Evolutionary conservation across 257 asterid species (phyloP).

Genomic region (Cynanchum wilfordii): DNA sequence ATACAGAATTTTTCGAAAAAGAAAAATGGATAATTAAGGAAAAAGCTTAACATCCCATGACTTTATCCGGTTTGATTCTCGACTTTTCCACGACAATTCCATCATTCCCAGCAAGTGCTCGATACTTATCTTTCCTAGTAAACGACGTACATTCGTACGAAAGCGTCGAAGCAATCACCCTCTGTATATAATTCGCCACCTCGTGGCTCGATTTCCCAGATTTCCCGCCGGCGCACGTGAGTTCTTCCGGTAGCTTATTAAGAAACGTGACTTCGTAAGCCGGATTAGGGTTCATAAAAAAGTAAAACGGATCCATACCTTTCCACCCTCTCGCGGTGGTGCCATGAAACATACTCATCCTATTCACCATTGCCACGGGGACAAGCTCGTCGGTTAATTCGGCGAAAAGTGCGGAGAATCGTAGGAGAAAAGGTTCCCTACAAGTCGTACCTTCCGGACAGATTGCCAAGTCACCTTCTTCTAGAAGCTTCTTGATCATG

Average conservation of each 20-base stretch:
- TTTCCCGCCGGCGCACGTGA: constrained; percentile 30
- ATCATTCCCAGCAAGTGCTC: constrained; percentile 42
- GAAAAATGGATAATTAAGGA: too few species aligned
- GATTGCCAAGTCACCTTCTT: constrained; percentile 34
- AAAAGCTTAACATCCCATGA: constrained; percentile 28
- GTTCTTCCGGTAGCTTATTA: constrained; percentile 25
- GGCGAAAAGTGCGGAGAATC: constrained; percentile 35
- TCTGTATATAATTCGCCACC: constrained; percentile 35
- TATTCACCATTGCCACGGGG: constrained; percentile 35
- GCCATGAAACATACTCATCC: constrained; percentile 42
- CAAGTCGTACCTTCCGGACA: constrained; percentile 42
- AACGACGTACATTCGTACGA: constrained; percentile 32
- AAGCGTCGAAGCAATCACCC: constrained; percentile 32
- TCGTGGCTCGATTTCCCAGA: constrained; percentile 33
- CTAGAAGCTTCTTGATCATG: constrained; percentile 28
- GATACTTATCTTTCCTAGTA: constrained; percentile 36
- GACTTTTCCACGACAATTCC: constrained; percentile 29
- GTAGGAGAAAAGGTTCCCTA: constrained; percentile 33
- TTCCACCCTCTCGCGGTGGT: constrained; percentile 40
- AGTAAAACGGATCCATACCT: constrained; percentile 37
- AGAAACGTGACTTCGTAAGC: constrained; percentile 34
- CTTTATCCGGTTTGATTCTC: constrained; percentile 7
- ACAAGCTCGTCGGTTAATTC: constrained; percentile 34
- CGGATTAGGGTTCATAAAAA: constrained; percentile 38
- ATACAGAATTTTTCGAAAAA: too few species aligned